Evolutionary conservation across 2,329 filamentous ascomycete genomes (phyloP).

Genomic region (Aspergillus fijiensis): DNA sequence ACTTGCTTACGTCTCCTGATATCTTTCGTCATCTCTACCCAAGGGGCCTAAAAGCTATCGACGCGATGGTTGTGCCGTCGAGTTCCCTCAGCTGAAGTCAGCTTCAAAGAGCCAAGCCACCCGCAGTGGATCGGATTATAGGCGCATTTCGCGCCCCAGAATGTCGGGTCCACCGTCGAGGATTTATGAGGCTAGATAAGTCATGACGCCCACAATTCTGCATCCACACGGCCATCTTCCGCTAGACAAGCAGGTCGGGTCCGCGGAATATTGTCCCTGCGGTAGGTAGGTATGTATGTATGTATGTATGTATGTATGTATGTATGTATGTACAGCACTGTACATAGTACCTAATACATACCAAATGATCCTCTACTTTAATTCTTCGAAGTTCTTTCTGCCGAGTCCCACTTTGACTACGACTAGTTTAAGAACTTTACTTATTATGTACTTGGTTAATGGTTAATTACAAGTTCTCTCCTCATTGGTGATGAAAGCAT

Average conservation of each 20-base stretch:
- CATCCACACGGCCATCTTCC: background rate
- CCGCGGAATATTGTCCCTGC: background rate
- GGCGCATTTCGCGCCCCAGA: constrained; percentile 23
- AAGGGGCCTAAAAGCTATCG: background rate
- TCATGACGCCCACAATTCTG: background rate
- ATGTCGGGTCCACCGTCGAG: constrained; percentile 25
- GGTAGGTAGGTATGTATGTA: background rate
- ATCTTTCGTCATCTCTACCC: background rate
- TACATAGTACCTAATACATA: background rate
- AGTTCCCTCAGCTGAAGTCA: constrained; percentile 7
- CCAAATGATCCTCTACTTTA: background rate
- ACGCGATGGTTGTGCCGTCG: background rate
- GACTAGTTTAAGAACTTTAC: background rate
- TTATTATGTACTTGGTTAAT: background rate
- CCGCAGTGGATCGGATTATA: constrained; percentile 14
- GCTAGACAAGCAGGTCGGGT: background rate
- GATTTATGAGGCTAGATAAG: background rate
- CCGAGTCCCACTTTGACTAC: background rate
- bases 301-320: background rate
- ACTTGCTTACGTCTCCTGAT: background rate
- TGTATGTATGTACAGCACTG: background rate
- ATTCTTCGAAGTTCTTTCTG: background rate
- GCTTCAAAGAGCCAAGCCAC: constrained; percentile 14
- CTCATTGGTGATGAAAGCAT: background rate
- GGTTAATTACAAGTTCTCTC: background rate